Evolutionary conservation across 768 basidiomycete species (phyloP), one percentile per base, ranked within the genome.

Genomic region (Auriscalpium orientale): DNA sequence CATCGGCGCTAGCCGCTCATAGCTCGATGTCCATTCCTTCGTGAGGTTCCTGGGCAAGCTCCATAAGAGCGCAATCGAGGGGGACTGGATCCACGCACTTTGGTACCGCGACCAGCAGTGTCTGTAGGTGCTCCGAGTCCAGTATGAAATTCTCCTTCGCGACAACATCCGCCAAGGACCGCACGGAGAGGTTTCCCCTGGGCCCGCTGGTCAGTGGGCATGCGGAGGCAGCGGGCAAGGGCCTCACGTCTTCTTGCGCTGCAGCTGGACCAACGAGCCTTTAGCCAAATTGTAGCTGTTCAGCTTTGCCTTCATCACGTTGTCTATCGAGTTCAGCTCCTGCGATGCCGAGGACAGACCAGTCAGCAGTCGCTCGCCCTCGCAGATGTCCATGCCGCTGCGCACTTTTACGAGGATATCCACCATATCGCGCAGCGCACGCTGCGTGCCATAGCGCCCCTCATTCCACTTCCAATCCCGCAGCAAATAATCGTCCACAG

Each of bases 271-370:
- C 51, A 98, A 76, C 48, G 90, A 86, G 0, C 95, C 95, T 70
- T 99, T 99, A 49, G 92, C 89, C 12, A 95, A 74, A 67, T 94
- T 95, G 72, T 99, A 99, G 66, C 84, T 87, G 64, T 86, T 89
- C 43, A 93, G 73, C 71, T 97, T 98, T 44, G 83, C 76, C 74
- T 95, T 95, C 81, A 97, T 89, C 40, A 89, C 84, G 66, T 89
- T 90, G 70, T 99, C 97, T 59, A 98, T 93, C 20, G 91, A 92
- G 21, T 77, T 77, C 84, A 95, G 91, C 78, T 98, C 97, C 95
- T 95, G 66, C 6, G 18, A 56, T 63, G 55, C 53, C 53, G 51
- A 46, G 57, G 58, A 51, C 33, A 53, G 50, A 51, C 53, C 56
- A 33, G 9, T 34, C 34, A 43, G 47, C 20, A 51, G 51, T 22